Percentiles rank a stretch among this genome's conserved stretches.
phyloP scores from a whole-genome alignment of 768 basidiomycete genomes.

The Arthromyces matolae region DNA sequence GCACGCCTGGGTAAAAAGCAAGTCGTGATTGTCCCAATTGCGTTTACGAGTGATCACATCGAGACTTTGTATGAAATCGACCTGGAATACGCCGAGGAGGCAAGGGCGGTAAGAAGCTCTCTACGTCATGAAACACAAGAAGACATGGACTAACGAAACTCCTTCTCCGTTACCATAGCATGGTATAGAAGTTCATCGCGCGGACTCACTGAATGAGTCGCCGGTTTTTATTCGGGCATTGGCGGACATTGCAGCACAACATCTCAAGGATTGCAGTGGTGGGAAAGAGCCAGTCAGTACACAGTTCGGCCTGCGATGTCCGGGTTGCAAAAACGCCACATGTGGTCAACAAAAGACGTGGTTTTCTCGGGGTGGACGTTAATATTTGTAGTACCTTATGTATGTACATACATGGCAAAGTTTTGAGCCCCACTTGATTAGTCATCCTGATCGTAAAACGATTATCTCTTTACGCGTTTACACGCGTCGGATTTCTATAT shows the following conservation, averaged over 20 bases:
- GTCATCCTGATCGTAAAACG: too few relatives aligned
- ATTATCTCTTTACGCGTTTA: slow-evolving; percentile 11
- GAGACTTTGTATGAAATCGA: slow-evolving; percentile 98
- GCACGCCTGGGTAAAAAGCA: slow-evolving; percentile 74
- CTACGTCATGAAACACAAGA: slow-evolving; percentile 10
- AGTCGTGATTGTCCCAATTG: slow-evolving; percentile 86
- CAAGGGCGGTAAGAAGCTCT: slow-evolving; percentile 63
- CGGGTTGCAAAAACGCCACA: slow-evolving; percentile 86
- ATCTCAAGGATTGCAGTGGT: slow-evolving; percentile 60
- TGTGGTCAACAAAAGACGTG: slow-evolving; percentile 87
- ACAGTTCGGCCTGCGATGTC: slow-evolving; percentile 87
- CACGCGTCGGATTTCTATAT: slow-evolving; percentile 11
- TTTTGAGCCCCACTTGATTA: slow-evolving; percentile 3
- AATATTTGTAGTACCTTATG: slow-evolving; percentile 18
- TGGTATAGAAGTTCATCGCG: slow-evolving; percentile 85
- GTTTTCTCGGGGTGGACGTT: slow-evolving; percentile 76
- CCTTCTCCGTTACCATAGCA: slow-evolving; percentile 47
- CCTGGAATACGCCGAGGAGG: slow-evolving; percentile 89
- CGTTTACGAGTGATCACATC: slow-evolving; percentile 98
- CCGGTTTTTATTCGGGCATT: slow-evolving; percentile 94
- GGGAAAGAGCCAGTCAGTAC: slow-evolving; percentile 67
- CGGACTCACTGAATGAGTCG: slow-evolving; percentile 90
- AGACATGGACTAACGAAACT: slow-evolving; percentile 5
- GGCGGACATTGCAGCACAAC: slow-evolving; percentile 83
- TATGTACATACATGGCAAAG: too few relatives aligned